Percentiles rank a stretch among this genome's conserved stretches.
These are phyloP conservation scores for Globisporangium abappressorium DNA, from an alignment of 352 stramenopile genomes.

Conservation along the genomic window DNA sequence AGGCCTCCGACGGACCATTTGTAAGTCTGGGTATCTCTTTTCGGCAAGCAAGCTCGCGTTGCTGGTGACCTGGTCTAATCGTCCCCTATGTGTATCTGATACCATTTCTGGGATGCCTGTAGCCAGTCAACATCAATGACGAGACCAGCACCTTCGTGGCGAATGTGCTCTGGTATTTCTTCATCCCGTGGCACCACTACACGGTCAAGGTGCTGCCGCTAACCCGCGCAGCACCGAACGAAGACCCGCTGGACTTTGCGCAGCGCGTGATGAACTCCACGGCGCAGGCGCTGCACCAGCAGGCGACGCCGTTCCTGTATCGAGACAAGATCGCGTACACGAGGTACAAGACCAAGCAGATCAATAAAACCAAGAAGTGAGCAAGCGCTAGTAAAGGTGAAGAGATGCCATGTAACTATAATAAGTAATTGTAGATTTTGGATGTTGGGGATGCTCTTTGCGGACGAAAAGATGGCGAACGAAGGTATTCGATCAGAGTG, in stretches of 20 bases:
- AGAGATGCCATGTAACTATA: too few species aligned
- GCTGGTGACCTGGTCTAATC: neutral
- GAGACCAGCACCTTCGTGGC: constrained; percentile 72
- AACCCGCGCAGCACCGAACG: constrained; percentile 27
- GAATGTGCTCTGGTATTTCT: constrained; percentile 76
- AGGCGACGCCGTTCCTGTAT: constrained; percentile 67
- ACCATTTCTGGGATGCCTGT: neutral
- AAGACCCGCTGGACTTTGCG: constrained; percentile 50
- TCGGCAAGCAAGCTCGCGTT: neutral
- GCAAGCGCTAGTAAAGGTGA: neutral
- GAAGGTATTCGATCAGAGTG: neutral
- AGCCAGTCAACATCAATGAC: constrained; percentile 79
- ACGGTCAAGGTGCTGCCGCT: constrained; percentile 50
- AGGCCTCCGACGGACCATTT: constrained; percentile 60
- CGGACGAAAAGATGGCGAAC: too few species aligned
- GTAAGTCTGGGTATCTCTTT: constrained; percentile 25
- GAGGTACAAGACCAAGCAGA: constrained; percentile 49
- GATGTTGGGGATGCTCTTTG: too few species aligned
- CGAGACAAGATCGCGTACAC: constrained; percentile 69
- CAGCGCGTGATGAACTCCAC: constrained; percentile 67
- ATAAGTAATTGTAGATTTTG: too few species aligned
- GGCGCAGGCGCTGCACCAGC: constrained; percentile 40
- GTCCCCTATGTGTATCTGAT: neutral
- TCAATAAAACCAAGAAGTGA: constrained; percentile 51
- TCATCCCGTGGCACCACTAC: constrained; percentile 69